Evolutionary conservation across 768 basidiomycete genomes (phyloP).

Genomic region (Trametes cubensis): DNA sequence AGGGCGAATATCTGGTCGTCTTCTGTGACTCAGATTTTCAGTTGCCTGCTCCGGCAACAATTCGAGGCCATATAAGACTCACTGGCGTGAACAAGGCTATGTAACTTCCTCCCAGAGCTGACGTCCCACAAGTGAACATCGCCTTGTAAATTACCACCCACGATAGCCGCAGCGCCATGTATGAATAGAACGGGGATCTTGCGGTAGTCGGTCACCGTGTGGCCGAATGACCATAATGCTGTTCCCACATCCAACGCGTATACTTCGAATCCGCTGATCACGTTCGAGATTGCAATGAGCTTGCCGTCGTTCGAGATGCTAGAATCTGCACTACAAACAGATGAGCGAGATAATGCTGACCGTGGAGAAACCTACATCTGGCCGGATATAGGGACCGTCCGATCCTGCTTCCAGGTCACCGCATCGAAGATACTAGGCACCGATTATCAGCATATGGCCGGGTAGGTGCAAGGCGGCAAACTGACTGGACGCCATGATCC

Average conservation of each 20-base stretch:
- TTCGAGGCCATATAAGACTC: background rate
- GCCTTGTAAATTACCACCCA: conserved; percentile 6
- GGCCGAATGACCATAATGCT: conserved; percentile 2
- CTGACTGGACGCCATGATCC: conserved; percentile 15
- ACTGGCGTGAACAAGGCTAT: conserved; percentile 4
- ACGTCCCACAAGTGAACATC: conserved; percentile 15
- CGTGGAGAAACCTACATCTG: conserved; percentile 5
- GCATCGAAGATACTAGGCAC: conserved; percentile 9
- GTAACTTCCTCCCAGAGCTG: background rate
- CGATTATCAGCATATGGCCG: background rate
- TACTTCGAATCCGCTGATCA: conserved; percentile 11
- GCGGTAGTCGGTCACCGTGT: background rate
- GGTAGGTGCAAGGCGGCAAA: too few relatives aligned
- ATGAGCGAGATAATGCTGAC: background rate
- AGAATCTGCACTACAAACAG: conserved; percentile 7
- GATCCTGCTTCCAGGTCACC: background rate
- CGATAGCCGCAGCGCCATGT: background rate
- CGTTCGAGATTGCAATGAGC: conserved; percentile 9
- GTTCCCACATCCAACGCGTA: background rate
- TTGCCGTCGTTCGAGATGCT: background rate
- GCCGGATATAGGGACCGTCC: conserved; percentile 4
- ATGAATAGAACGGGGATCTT: conserved; percentile 1
- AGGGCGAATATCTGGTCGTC: conserved; percentile 1
- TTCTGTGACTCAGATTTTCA: background rate
- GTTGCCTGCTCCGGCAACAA: background rate